Evolutionary conservation across 164 flowering plant species (phyloP), one percentile per base, ranked within the genome.

Genomic region (Magnolia kwangsiensis): DNA sequence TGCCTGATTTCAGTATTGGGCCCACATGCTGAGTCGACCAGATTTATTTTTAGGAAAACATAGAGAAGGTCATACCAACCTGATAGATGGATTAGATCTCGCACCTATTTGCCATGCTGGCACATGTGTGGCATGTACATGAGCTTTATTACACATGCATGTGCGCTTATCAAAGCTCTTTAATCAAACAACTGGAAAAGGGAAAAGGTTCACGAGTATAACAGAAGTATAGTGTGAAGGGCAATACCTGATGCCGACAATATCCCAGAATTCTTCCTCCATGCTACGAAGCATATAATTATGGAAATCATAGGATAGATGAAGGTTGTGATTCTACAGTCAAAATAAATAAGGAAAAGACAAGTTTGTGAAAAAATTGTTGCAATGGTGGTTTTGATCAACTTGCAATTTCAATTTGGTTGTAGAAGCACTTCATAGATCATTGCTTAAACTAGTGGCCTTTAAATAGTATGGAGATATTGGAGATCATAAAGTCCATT

Each of bases 261-360:
- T 92, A 72, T 90, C 91, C 7, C 94, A 90, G 75, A 95, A 95
- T 79, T 95, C 98, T 70, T 95, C 98, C 76, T 95, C 97, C 98
- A 95, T 89, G 87, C 96, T 91, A 67, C 97, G 90, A 66, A 90
- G 87, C 97, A 95, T 92, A 78, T 95, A 95, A 18, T 82, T 88
- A 72, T 87, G 98, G 76, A 95, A 95, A 81, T 95, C 90, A 82
- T 95, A 95, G 45, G 93, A 79, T 73, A 90, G 75, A 72, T 89
- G 97, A 74, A 95, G 94, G 77, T 85, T 79, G 84, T 93, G 98
- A 75, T 87, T 88, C 98, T 95, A 81, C 83, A 86, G 77, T n/a
- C 14, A 64, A 31, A 71, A 59, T 67, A 73, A 24, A 27, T 24
- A 51, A 69, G 50, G 21, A 21, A 37, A 27, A 45, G 74, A 50